A percentile compares a stretch with the other conserved stretches of the same genome.
Evolutionary conservation across 257 asterid genomes (phyloP).

Genomic region (Thymus mandschuricus): DNA sequence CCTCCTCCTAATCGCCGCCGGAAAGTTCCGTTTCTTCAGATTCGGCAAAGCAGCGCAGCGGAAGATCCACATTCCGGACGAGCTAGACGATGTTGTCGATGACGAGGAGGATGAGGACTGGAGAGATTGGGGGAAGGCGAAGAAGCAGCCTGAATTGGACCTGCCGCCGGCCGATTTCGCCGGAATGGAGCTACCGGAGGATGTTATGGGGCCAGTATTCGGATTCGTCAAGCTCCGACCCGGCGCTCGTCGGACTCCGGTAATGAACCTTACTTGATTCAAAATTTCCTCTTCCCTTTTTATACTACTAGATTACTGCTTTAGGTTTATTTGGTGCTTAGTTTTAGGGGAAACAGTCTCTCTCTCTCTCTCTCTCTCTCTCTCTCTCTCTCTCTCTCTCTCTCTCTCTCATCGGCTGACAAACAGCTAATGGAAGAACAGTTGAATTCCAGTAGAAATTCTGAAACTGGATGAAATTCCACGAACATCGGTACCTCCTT

Average conservation of each 20-base stretch:
- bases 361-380: no score
- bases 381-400: not conserved
- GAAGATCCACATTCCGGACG: slow-evolving; percentile 77
- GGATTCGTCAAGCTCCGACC: slow-evolving; percentile 93
- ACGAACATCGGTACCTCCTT: no score
- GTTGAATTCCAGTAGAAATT: not conserved
- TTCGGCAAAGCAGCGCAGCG: slow-evolving; percentile 52
- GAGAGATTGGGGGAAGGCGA: slow-evolving; percentile 83
- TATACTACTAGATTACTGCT: not conserved
- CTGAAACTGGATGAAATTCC: not conserved
- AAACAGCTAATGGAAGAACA: not conserved
- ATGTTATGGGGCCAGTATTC: slow-evolving; percentile 76
- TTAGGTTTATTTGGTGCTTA: not conserved
- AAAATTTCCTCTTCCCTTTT: not conserved
- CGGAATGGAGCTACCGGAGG: slow-evolving; percentile 51
- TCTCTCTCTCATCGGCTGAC: not conserved
- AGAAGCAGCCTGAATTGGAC: slow-evolving; percentile 63
- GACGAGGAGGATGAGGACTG: slow-evolving; percentile 85
- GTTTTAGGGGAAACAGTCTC: not conserved
- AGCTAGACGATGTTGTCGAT: slow-evolving; percentile 81
- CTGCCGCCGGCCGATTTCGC: slow-evolving; percentile 70
- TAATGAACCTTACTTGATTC: slow-evolving; percentile 30
- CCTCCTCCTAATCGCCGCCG: slow-evolving; percentile 47
- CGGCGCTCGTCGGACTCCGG: slow-evolving; percentile 69
- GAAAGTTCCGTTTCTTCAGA: slow-evolving; percentile 29